Conservation (phyloP, 176 grass and related monocot genomes). For the Oryza coarctata region DNA sequence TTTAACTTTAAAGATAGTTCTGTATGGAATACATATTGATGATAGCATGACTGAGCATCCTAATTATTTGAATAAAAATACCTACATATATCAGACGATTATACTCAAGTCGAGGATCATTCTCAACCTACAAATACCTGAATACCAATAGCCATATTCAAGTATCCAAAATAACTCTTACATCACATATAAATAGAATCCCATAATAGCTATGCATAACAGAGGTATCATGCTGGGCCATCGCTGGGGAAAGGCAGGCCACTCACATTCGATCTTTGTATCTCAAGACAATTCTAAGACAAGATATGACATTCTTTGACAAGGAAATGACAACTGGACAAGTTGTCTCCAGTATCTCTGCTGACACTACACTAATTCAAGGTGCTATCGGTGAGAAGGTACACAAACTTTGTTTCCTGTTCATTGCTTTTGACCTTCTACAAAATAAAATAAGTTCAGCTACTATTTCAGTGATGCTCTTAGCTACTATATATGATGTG, state of each 20-base stretch:
- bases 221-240: constrained; percentile 75
- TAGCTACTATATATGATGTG: background rate
- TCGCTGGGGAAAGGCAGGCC: constrained; percentile 65
- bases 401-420: constrained; percentile 15
- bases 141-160: background rate
- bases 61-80: background rate
- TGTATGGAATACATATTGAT: background rate
- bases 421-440: constrained; percentile 10
- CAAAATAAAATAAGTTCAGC: constrained; percentile 17
- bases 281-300: constrained; percentile 51
- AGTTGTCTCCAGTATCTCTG: constrained; percentile 46
- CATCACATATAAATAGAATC: background rate
- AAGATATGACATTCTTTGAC: constrained; percentile 74
- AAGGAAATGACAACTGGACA: constrained; percentile 61
- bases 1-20: constrained; percentile 1
- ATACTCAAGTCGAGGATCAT: background rate
- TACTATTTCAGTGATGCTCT: background rate
- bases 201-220: background rate
- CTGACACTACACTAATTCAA: constrained; percentile 53
- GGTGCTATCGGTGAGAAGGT: constrained; percentile 74
- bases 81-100: background rate
- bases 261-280: constrained; percentile 55
- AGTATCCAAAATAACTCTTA: background rate
- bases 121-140: background rate
- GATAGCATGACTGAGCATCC: background rate